phyloP scores from a whole-genome alignment of 176 grass and related monocot species.

The Lolium rigidum region DNA sequence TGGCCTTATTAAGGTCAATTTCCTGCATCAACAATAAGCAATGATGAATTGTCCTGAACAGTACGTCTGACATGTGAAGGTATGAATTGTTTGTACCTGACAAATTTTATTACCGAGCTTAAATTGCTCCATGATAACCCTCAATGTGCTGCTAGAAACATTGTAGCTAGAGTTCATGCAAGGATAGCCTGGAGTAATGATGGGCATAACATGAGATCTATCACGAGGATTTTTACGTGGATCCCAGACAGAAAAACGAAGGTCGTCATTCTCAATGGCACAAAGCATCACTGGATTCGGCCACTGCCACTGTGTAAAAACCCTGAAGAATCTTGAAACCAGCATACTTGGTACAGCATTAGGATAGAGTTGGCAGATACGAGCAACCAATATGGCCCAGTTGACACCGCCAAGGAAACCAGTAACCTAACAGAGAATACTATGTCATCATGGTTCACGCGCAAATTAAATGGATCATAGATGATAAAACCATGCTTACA shows the following conservation, averaged over 20 bases:
- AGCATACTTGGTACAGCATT: slow-evolving; percentile 97
- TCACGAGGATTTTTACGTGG: slow-evolving; percentile 89
- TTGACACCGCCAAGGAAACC: slow-evolving; percentile 97
- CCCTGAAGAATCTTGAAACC: slow-evolving; percentile 90
- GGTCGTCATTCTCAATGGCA: slow-evolving; percentile 81
- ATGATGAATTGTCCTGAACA: slow-evolving; percentile 31
- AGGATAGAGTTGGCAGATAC: slow-evolving; percentile 93
- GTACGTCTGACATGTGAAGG: slow-evolving; percentile 26
- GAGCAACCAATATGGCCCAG: slow-evolving; percentile 90
- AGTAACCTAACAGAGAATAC: slow-evolving; percentile 70
- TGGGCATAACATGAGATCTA: slow-evolving; percentile 87
- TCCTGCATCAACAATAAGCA: slow-evolving; percentile 55
- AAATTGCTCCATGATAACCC: slow-evolving; percentile 95
- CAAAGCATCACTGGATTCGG: slow-evolving; percentile 95
- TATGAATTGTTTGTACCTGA: slow-evolving; percentile 54
- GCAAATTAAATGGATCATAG: slow-evolving; percentile 6
- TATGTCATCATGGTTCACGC: background rate
- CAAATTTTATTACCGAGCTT: slow-evolving; percentile 81
- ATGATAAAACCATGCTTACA: slow-evolving; percentile 53
- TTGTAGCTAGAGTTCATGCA: slow-evolving; percentile 99
- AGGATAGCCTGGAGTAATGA: slow-evolving; percentile 95
- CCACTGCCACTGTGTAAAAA: slow-evolving; percentile 96
- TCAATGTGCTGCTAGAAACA: slow-evolving; percentile 78
- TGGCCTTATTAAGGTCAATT: slow-evolving; percentile 88
- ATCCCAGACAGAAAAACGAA: slow-evolving; percentile 92